These are phyloP conservation scores for Samsoniella hepiali DNA, from an alignment of 2,329 filamentous ascomycete genomes.

Conservation along the genomic window DNA sequence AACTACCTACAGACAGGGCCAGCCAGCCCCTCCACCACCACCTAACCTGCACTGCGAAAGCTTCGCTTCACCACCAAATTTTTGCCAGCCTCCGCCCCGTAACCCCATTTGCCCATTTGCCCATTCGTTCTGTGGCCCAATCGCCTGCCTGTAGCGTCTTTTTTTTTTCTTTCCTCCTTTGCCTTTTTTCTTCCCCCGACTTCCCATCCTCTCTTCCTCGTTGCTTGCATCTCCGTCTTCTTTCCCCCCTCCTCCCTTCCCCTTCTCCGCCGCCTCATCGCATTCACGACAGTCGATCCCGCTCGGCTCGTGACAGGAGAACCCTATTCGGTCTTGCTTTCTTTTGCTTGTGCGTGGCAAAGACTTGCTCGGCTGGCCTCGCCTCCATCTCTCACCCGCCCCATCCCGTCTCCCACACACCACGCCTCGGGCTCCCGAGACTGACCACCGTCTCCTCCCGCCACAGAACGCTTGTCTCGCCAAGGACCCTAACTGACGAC, in stretches of 20 bases:
- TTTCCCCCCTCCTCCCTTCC: neutral
- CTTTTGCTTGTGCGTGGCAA: slow-evolving; percentile 5
- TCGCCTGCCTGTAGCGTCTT: slow-evolving; percentile 11
- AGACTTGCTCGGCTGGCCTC: slow-evolving; percentile 2
- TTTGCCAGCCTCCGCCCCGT: slow-evolving; percentile 10
- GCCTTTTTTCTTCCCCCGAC: neutral
- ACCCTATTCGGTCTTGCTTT: neutral
- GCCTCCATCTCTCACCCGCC: neutral
- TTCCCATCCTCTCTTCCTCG: neutral
- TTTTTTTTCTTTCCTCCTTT: slow-evolving; percentile 5
- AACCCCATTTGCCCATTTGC: neutral
- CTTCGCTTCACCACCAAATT: neutral
- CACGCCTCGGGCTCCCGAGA: slow-evolving; percentile 5
- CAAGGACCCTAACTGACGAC: neutral
- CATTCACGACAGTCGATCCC: neutral
- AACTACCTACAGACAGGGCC: neutral
- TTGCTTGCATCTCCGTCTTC: slow-evolving; percentile 1
- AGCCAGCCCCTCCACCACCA: neutral
- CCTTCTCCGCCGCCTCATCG: neutral
- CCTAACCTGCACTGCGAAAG: too few relatives aligned
- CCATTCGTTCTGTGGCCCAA: slow-evolving; percentile 7
- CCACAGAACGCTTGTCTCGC: neutral
- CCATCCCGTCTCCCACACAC: slow-evolving; percentile 8
- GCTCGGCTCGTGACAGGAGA: slow-evolving; percentile 14
- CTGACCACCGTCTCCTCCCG: slow-evolving; percentile 2